Conservation (phyloP, 2,329 filamentous ascomycete genomes). For the Talaromyces sp. region DNA sequence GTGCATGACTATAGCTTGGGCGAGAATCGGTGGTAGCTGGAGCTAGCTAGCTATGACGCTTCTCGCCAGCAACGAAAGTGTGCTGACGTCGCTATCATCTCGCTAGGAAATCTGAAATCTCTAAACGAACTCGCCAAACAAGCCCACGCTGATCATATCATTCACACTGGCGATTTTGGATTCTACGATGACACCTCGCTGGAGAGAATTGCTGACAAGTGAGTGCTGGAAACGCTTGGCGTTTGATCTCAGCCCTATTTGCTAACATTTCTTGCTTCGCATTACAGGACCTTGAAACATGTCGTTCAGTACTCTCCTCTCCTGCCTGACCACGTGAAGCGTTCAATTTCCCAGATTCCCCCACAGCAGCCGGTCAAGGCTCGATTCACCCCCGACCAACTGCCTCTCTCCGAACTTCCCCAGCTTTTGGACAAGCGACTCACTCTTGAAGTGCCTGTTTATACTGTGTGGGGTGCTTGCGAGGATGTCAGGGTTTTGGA, state of each 20-base stretch:
- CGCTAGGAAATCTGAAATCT: conserved; percentile 83
- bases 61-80: background rate
- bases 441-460: conserved; percentile 92
- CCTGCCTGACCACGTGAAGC: conserved; percentile 72
- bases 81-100: conserved; percentile 6
- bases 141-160: conserved; percentile 93
- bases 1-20: background rate
- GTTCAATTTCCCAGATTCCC: conserved; percentile 65
- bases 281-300: conserved; percentile 83
- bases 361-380: conserved; percentile 72
- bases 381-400: conserved; percentile 74
- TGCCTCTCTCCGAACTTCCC: conserved; percentile 89
- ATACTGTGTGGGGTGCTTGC: conserved; percentile 98
- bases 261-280: background rate
- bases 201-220: conserved; percentile 98
- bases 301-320: conserved; percentile 97
- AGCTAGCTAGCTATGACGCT: background rate
- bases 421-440: conserved; percentile 83
- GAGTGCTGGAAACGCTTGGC: conserved; percentile 36
- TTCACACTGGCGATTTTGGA: conserved; percentile 97
- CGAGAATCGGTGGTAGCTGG: background rate
- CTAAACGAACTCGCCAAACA: conserved; percentile 95
- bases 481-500: conserved; percentile 97
- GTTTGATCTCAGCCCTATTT: background rate
- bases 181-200: conserved; percentile 97